phyloP scores from a whole-genome alignment of 371 early-diverging fungal species.

The Quaeritorhiza haematococci region DNA sequence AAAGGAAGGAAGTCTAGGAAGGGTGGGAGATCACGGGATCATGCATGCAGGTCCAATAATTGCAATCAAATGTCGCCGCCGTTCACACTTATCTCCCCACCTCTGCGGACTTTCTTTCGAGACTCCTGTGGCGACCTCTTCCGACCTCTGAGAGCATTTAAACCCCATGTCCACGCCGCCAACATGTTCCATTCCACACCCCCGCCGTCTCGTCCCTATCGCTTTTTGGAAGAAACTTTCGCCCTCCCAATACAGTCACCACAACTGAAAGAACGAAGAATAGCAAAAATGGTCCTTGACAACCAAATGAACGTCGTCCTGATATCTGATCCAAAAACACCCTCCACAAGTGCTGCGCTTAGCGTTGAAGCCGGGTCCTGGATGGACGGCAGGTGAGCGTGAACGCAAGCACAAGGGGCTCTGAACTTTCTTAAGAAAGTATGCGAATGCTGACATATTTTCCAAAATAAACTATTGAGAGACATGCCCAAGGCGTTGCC shows the following conservation, averaged over 20 bases:
- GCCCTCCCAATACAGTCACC: slow-evolving; percentile 9
- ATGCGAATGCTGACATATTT: not conserved
- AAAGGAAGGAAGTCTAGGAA: too few species aligned
- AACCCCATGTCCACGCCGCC: too few species aligned
- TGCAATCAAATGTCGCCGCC: too few species aligned
- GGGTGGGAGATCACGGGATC: too few species aligned
- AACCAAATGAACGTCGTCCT: slow-evolving; percentile 23
- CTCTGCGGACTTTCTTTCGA: too few species aligned
- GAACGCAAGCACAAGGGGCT: not conserved
- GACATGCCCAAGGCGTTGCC: slow-evolving; percentile 30
- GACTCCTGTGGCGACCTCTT: too few species aligned
- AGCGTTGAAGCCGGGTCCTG: slow-evolving; percentile 30
- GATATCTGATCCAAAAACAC: slow-evolving; percentile 23
- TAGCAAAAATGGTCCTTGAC: slow-evolving; percentile 10
- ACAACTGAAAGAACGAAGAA: slow-evolving; percentile 8
- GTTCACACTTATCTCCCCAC: too few species aligned
- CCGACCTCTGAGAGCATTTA: too few species aligned
- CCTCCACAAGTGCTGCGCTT: slow-evolving; percentile 25
- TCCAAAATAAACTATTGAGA: not conserved
- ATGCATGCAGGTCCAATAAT: too few species aligned
- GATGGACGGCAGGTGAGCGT: slow-evolving; percentile 22
- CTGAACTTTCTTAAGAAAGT: not conserved
- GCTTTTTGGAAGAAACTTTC: too few species aligned
- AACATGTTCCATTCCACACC: too few species aligned
- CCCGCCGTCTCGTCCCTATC: too few species aligned